phyloP scores from a whole-genome alignment of 352 stramenopile species.

The Phytophthora litchii region DNA sequence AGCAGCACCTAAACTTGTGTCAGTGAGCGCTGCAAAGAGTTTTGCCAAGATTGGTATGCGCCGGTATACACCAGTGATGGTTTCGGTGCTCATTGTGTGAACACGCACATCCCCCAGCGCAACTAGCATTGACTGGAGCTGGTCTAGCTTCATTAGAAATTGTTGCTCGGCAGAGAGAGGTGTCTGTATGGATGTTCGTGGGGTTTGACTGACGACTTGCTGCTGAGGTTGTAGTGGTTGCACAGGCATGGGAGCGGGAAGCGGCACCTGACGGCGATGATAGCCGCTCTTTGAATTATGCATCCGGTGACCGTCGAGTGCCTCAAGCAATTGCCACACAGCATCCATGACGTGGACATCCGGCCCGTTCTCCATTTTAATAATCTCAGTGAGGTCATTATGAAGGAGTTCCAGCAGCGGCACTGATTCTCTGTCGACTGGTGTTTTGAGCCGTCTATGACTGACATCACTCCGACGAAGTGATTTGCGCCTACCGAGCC shows the following conservation, averaged over 20 bases:
- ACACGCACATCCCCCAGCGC: conserved; percentile 44
- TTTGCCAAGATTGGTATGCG: conserved; percentile 50
- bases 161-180: conserved; percentile 60
- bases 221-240: conserved; percentile 6
- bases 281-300: conserved; percentile 40
- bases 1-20: conserved; percentile 47
- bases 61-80: conserved; percentile 54
- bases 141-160: conserved; percentile 68
- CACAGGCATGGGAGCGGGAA: conserved; percentile 1
- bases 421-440: conserved; percentile 12
- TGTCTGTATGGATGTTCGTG: conserved; percentile 26
- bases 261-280: conserved; percentile 21
- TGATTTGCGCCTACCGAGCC: conserved; percentile 4
- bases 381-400: conserved; percentile 52
- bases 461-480: conserved; percentile 23
- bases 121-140: conserved; percentile 58
- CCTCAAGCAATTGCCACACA: conserved; percentile 60
- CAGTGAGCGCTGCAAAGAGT: conserved; percentile 47
- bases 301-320: conserved; percentile 43
- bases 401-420: conserved; percentile 52
- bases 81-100: conserved; percentile 57
- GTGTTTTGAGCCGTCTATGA: conserved; percentile 20
- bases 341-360: conserved; percentile 38
- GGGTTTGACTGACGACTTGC: conserved; percentile 3
- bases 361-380: conserved; percentile 50